A percentile compares a stretch with the other conserved stretches of the same genome.
These are phyloP conservation scores for Skeletonema grethae DNA, from an alignment of 108 stramenopile species.

Conservation along the genomic window DNA sequence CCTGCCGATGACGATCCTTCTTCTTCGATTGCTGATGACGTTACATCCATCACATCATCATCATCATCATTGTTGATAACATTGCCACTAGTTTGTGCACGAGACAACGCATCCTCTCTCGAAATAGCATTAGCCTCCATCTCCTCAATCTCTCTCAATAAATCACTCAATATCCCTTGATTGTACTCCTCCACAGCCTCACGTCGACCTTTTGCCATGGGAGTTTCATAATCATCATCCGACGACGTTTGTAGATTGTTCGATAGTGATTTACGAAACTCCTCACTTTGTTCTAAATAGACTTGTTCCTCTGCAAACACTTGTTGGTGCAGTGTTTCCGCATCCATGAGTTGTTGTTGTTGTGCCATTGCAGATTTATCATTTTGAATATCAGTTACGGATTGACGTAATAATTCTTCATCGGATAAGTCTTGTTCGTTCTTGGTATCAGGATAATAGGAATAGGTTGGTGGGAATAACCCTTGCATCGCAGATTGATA, in stretches of 20 bases:
- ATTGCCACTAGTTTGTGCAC: too few relatives aligned
- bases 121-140: conserved; percentile 36
- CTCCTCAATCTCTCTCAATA: conserved; percentile 36
- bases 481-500: conserved; percentile 29
- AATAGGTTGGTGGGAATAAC: conserved; percentile 28
- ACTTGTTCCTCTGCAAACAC: conserved; percentile 45
- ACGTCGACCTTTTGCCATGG: conserved; percentile 27
- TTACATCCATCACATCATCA: too few relatives aligned
- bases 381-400: conserved; percentile 14
- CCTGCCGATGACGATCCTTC: too few relatives aligned
- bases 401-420: conserved; percentile 24
- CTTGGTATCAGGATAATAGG: conserved; percentile 5
- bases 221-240: conserved; percentile 5
- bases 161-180: conserved; percentile 16
- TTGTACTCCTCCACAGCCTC: conserved; percentile 28
- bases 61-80: too few relatives aligned
- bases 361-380: background rate
- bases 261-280: conserved; percentile 37
- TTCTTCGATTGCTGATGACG: too few relatives aligned
- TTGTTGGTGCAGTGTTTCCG: conserved; percentile 29
- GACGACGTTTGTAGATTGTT: background rate
- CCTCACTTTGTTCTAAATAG: conserved; percentile 39
- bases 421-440: conserved; percentile 11
- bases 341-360: conserved; percentile 19
- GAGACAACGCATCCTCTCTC: conserved; percentile 29